Evolutionary conservation across 805 yeast genomes (phyloP).

Genomic region (Metschnikowia lachancei): DNA sequence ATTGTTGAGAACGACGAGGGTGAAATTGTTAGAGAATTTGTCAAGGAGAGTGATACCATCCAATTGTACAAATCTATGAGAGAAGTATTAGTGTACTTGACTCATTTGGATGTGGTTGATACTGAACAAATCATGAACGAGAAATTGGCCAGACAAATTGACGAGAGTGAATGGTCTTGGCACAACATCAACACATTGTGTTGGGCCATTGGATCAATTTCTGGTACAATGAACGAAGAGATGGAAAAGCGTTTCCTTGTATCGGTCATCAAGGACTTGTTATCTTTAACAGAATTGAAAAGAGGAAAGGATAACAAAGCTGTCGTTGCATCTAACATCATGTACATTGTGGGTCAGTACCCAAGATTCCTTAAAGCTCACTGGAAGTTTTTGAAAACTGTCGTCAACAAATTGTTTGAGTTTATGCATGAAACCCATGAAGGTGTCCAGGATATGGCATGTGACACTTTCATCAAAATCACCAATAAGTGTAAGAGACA

Average conservation of each 20-base stretch:
- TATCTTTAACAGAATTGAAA: constrained; percentile 91
- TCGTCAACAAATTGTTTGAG: constrained; percentile 90
- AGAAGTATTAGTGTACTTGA: constrained; percentile 89
- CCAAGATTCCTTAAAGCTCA: constrained; percentile 97
- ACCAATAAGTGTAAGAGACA: constrained; percentile 93
- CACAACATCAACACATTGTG: constrained; percentile 93
- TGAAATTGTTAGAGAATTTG: constrained; percentile 96
- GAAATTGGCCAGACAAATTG: constrained; percentile 87
- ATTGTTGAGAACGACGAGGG: constrained; percentile 98
- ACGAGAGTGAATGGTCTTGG: constrained; percentile 99
- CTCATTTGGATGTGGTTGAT: constrained; percentile 92
- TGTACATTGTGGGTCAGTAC: constrained; percentile 99
- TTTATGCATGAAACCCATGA: constrained; percentile 99
- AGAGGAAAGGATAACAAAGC: constrained; percentile 98
- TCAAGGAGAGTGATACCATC: constrained; percentile 94
- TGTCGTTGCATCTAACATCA: constrained; percentile 98
- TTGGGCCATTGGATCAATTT: constrained; percentile 99
- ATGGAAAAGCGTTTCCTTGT: constrained; percentile 94
- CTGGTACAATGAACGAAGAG: constrained; percentile 98
- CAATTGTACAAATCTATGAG: constrained; percentile 93
- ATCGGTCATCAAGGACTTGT: constrained; percentile 85
- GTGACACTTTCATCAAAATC: constrained; percentile 96
- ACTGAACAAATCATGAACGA: constrained; percentile 92
- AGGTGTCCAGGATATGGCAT: constrained; percentile 99
- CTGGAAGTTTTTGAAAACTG: constrained; percentile 96